A percentile compares a stretch with the other conserved stretches of the same genome.
These are phyloP conservation scores for Fusarium xylarioides DNA, from an alignment of 2,329 filamentous ascomycete genomes.

Conservation along the genomic window DNA sequence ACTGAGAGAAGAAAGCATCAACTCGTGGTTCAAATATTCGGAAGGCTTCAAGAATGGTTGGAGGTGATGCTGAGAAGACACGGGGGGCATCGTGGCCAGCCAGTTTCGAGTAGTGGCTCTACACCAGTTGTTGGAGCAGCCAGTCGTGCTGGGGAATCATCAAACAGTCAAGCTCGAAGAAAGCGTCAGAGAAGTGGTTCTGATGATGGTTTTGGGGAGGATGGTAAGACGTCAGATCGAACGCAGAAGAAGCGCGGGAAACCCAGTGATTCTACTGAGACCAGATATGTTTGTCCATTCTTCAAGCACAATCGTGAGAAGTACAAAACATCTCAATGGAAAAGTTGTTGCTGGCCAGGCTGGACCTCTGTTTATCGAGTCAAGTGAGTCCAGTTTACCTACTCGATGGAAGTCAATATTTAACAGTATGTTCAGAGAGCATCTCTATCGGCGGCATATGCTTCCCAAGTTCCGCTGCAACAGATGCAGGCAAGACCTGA, in stretches of 20 bases:
- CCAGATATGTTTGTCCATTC: not conserved
- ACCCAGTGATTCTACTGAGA: fast-evolving
- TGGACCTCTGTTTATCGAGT: not conserved
- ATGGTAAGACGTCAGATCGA: not conserved
- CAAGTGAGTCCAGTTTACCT: not conserved
- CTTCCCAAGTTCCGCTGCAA: not conserved
- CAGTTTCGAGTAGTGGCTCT: not conserved
- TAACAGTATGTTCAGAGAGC: not conserved
- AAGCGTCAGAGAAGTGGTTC: not conserved
- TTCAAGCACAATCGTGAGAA: not conserved
- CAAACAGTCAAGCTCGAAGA: not conserved
- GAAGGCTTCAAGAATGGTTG: not conserved
- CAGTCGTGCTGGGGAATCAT: not conserved
- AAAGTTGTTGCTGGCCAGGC: not conserved
- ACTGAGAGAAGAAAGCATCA: not conserved
- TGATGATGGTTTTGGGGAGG: not conserved
- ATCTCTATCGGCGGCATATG: not conserved
- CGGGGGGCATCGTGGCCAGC: not conserved
- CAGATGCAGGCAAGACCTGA: not conserved
- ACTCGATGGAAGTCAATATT: fast-evolving
- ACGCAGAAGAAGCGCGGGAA: not conserved
- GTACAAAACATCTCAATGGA: not conserved
- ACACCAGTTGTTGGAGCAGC: not conserved
- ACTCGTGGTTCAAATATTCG: not conserved
- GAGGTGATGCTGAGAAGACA: fast-evolving